phyloP scores from a whole-genome alignment of 2,329 filamentous ascomycete genomes.

The Fusarium haematococcum region DNA sequence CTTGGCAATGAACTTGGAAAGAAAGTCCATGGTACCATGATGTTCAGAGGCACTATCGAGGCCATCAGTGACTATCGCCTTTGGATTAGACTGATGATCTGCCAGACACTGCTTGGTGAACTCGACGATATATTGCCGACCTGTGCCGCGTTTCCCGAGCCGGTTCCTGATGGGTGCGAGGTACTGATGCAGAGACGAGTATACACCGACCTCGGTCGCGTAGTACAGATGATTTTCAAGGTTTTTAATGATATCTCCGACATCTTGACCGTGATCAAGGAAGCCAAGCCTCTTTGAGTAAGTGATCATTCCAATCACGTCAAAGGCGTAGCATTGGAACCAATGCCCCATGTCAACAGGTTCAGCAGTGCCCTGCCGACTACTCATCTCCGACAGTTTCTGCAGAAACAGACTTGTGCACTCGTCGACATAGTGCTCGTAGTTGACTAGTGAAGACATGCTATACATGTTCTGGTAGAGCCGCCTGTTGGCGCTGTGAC shows the following conservation, averaged over 20 bases:
- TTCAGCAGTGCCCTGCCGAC: neutral
- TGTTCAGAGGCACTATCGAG: neutral
- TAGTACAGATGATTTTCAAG: slow-evolving; percentile 1
- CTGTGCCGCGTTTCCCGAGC: neutral
- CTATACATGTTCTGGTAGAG: slow-evolving; percentile 6
- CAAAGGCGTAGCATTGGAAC: slow-evolving; percentile 13
- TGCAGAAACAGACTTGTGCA: neutral
- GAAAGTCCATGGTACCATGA: neutral
- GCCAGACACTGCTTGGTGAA: slow-evolving; percentile 1
- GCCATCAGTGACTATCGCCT: neutral
- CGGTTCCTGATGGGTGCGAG: neutral
- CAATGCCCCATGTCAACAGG: slow-evolving; percentile 4
- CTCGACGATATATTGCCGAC: neutral
- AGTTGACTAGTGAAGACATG: slow-evolving; percentile 6
- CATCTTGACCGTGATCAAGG: neutral
- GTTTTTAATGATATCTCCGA: neutral
- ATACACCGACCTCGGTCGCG: neutral
- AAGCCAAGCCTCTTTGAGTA: slow-evolving; percentile 5
- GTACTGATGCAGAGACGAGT: neutral
- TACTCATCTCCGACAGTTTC: neutral
- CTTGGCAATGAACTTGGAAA: slow-evolving; percentile 1
- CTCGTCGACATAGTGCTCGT: slow-evolving; percentile 8
- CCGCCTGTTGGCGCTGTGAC: neutral
- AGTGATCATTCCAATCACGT: slow-evolving; percentile 1
- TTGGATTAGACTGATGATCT: neutral